phyloP scores from a whole-genome alignment of 106 monocot species.

The Dactylorhiza incarnata region DNA sequence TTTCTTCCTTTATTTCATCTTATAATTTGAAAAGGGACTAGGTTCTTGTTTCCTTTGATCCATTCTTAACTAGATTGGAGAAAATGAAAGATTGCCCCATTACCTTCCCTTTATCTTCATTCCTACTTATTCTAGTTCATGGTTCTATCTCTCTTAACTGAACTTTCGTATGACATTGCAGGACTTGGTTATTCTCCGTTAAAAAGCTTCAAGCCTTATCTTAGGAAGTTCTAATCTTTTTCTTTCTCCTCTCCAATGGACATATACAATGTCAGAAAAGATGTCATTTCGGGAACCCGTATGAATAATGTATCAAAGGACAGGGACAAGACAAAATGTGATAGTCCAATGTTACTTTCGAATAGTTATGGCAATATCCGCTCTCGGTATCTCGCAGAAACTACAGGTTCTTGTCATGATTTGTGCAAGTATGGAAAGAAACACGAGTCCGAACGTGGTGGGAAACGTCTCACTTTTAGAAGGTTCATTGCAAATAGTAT shows the following conservation, averaged over 20 bases:
- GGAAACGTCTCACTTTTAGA: conserved; percentile 8
- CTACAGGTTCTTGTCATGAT: conserved; percentile 55
- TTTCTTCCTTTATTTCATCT: neutral
- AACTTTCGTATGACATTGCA: neutral
- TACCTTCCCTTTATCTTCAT: neutral
- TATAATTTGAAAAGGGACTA: too few species aligned
- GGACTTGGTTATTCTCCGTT: neutral
- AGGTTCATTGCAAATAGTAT: conserved; percentile 1
- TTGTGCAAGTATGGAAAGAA: conserved; percentile 57
- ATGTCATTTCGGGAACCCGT: neutral
- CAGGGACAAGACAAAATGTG: neutral
- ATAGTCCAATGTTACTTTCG: conserved; percentile 9
- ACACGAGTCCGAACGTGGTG: conserved; percentile 22
- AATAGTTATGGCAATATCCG: conserved; percentile 16
- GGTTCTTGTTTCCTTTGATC: neutral
- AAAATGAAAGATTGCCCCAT: neutral
- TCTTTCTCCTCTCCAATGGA: conserved; percentile 3
- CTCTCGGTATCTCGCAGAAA: conserved; percentile 47
- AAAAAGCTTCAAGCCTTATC: neutral
- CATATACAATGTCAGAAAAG: neutral
- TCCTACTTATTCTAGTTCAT: neutral
- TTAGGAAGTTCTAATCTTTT: neutral
- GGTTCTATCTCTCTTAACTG: neutral
- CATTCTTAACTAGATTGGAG: neutral
- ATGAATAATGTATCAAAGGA: conserved; percentile 9